Base-by-base conservation (phyloP, 768 basidiomycete genomes). In the Boletus pseudopeckii region DNA sequence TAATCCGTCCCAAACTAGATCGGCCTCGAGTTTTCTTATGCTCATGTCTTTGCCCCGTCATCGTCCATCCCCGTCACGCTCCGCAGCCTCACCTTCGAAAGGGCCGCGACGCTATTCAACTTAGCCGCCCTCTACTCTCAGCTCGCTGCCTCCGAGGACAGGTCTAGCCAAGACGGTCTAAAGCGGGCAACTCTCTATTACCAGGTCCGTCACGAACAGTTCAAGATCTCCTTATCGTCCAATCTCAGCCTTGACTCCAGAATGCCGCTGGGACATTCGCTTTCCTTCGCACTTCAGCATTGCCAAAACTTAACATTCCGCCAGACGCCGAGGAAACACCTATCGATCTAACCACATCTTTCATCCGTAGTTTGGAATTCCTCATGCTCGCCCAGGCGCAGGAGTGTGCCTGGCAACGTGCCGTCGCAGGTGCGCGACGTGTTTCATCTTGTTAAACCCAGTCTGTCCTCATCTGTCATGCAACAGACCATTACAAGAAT, bases 401-500 rank as follows among this genome's bases (percentile, higher is more conserved):
- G 61, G 97, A 99, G 72, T 96, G 92, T 65, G 92, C 85, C 39
- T 98, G 95, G 95, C 94, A 96, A 66, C 81, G 88, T 59, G 94
- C 94, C 15, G 86, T 88, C 64, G 72, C 90, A 54, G 90, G 93
- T 92, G 61, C 61, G 66, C 61, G 3, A 10, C 41, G 11, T 17
- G 36, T 39, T 28, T 45, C 45, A 36, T 17, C 3, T 33, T 11
- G 15, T 37, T 30, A 7, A 1, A 11, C n/a, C 30, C 36, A 6
- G 26, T 10, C n/a, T 7, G 5, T 24, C 22, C 45, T 45, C 39
- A 52, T 34, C 50, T 5, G 7, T 11, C 50, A 33, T 48, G 33
- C 18, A 18, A 36, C 61, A 83, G 83, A 80, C 65, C 81, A 82
- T 61, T 85, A 82, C 65, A 94, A 90, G 74, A 92, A 94, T 62